phyloP scores from a whole-genome alignment of 495 filamentous ascomycete genomes.

The Xylaria nigripes region DNA sequence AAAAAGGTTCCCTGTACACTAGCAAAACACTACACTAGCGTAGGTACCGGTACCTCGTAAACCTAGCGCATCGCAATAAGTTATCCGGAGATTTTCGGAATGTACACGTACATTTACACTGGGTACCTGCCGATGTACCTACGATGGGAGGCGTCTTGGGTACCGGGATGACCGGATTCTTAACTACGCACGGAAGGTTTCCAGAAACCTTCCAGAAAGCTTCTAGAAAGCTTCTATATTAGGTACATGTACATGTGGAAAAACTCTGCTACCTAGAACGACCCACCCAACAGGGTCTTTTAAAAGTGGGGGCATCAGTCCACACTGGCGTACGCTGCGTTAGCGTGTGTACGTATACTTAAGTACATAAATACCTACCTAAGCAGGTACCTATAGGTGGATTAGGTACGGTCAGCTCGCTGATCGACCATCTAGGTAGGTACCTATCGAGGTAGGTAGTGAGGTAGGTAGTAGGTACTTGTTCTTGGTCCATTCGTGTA shows the following conservation, averaged over 20 bases:
- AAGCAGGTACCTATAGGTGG: too few relatives aligned
- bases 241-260: not conserved
- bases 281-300: not conserved
- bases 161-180: slow-evolving; percentile 20
- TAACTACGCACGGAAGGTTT: slow-evolving; percentile 16
- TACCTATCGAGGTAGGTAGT: too few relatives aligned
- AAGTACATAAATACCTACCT: too few relatives aligned
- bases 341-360: too few relatives aligned
- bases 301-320: not conserved
- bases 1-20: not conserved
- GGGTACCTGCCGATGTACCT: not conserved
- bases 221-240: slow-evolving; percentile 7
- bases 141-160: too few relatives aligned
- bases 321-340: not conserved
- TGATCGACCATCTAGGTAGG: not conserved
- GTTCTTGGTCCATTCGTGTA: too few relatives aligned
- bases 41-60: not conserved
- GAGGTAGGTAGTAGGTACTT: too few relatives aligned
- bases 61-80: too few relatives aligned
- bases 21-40: too few relatives aligned
- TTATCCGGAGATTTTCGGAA: too few relatives aligned
- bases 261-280: not conserved
- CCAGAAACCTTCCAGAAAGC: slow-evolving; percentile 19
- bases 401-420: not conserved
- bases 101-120: not conserved